A percentile compares a stretch with the other conserved stretches of the same genome.
Conservation (phyloP, 805 yeast genomes). For the Barnettozyma vustinii region DNA sequence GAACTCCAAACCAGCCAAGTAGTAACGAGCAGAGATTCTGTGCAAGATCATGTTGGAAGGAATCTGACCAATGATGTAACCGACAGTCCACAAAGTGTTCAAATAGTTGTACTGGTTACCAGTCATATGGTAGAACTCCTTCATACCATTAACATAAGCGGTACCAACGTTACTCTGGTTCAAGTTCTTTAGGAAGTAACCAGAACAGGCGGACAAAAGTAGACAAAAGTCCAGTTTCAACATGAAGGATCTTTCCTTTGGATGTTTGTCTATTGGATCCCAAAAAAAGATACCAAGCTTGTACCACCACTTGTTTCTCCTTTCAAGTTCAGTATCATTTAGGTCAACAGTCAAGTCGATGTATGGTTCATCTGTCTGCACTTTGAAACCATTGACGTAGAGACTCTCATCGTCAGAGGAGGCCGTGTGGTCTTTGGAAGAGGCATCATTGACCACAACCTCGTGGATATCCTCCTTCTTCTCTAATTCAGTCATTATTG, state of each 20-base stretch:
- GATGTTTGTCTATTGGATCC: constrained; percentile 30
- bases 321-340: constrained; percentile 2
- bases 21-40: constrained; percentile 37
- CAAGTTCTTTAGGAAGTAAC: constrained; percentile 41
- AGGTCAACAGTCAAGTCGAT: constrained; percentile 7
- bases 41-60: constrained; percentile 40
- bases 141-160: constrained; percentile 44
- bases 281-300: constrained; percentile 17
- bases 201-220: constrained; percentile 37
- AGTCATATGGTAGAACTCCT: constrained; percentile 35
- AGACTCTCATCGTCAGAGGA: constrained; percentile 2
- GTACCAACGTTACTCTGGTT: constrained; percentile 37
- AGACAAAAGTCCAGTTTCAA: constrained; percentile 34
- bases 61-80: constrained; percentile 44
- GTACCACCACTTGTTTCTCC: constrained; percentile 7
- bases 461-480: constrained; percentile 2
- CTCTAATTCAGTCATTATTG: neutral
- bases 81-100: constrained; percentile 41
- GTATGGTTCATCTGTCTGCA: constrained; percentile 3
- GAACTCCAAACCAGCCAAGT: constrained; percentile 38
- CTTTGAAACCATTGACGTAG: constrained; percentile 5
- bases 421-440: neutral
- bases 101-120: constrained; percentile 40
- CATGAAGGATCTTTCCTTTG: constrained; percentile 29
- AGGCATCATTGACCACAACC: constrained; percentile 1